Evolutionary conservation across 2,329 filamentous ascomycete genomes (phyloP).

Genomic region (Periconia sp.): DNA sequence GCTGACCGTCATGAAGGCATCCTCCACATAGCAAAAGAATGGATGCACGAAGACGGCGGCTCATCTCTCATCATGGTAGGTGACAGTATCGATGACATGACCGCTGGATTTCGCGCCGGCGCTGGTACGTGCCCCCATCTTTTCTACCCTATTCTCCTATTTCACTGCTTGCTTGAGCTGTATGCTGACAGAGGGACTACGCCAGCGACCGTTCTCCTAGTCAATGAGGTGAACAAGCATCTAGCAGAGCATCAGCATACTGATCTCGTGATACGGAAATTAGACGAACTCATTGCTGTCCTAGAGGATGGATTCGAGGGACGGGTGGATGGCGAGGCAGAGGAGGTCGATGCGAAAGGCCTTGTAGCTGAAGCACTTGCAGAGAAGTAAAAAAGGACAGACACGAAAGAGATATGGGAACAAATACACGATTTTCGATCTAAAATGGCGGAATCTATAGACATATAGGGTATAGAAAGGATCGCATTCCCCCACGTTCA

Average conservation of each 20-base stretch:
- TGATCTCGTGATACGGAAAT: constrained; percentile 69
- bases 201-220: constrained; percentile 88
- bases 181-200: too few species aligned
- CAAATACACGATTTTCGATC: too few species aligned
- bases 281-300: constrained; percentile 79
- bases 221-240: constrained; percentile 79
- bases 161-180: too few species aligned
- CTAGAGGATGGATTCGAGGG: constrained; percentile 78
- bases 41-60: constrained; percentile 61
- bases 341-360: constrained; percentile 28
- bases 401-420: too few species aligned
- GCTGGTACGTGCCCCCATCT: too few species aligned
- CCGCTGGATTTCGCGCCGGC: constrained; percentile 80
- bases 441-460: too few species aligned
- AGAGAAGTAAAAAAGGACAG: too few species aligned
- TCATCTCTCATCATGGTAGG: constrained; percentile 60
- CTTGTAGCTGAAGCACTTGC: constrained; percentile 26
- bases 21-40: constrained; percentile 78
- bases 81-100: constrained; percentile 88
- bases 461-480: too few species aligned
- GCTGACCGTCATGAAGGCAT: too few species aligned
- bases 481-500: too few species aligned
- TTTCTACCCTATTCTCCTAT: too few species aligned
- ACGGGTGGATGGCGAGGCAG: constrained; percentile 32
- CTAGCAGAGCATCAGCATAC: constrained; percentile 76